A percentile compares a stretch with the other conserved stretches of the same genome.
Evolutionary conservation across 106 monocot genomes (phyloP).

Genomic region (Apostasia shenzhenica): DNA sequence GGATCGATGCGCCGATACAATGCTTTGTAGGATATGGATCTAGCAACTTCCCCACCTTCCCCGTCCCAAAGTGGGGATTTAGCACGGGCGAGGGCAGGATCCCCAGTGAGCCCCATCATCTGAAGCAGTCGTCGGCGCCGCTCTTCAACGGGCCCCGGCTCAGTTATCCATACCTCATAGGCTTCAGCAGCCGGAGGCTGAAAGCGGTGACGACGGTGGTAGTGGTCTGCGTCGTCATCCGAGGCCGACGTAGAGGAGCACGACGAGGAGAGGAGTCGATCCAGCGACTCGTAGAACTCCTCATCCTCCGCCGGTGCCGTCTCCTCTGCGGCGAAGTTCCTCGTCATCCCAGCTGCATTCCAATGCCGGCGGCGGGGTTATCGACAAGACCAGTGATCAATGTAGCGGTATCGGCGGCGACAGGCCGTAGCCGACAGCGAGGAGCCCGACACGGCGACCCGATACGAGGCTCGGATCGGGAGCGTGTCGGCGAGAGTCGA

Average conservation of each 20-base stretch:
- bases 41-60: conserved; percentile 8
- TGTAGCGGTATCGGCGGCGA: too few species aligned
- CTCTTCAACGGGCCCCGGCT: conserved; percentile 68
- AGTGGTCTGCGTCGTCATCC: conserved; percentile 26
- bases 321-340: background rate
- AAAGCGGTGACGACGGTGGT: conserved; percentile 6
- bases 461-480: too few species aligned
- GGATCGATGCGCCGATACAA: background rate
- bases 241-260: conserved; percentile 81
- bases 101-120: conserved; percentile 57
- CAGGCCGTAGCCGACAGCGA: too few species aligned
- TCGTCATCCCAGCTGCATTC: conserved; percentile 4
- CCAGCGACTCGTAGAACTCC: conserved; percentile 78
- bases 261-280: conserved; percentile 64
- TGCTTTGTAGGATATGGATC: conserved; percentile 23
- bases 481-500: too few species aligned
- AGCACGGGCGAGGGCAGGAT: conserved; percentile 29
- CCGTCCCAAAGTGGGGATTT: conserved; percentile 5
- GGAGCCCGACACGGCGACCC: too few species aligned
- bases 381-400: too few species aligned
- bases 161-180: conserved; percentile 68
- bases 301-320: conserved; percentile 44
- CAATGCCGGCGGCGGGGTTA: background rate
- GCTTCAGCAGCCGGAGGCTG: conserved; percentile 20
- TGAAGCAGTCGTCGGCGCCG: conserved; percentile 70